Evolutionary conservation across 306 rosid genomes (phyloP), one percentile per base, ranked within the genome.

Genomic region (Cicer chorassanicum): DNA sequence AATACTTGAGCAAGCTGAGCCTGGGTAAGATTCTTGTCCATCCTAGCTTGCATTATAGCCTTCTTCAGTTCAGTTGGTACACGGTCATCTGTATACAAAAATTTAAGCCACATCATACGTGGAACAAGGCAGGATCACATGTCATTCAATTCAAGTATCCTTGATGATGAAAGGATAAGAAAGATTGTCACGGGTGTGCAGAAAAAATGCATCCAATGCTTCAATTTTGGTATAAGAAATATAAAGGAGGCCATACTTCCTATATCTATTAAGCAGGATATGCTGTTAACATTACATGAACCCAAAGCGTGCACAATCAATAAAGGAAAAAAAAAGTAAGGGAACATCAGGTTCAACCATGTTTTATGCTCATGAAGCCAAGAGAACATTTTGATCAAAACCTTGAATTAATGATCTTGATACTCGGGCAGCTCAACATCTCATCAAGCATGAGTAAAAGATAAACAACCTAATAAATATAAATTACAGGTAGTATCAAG

Each of bases 21-120:
- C 66, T 82, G 85, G 36, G 79, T 82, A 13, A 82, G 76, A 51
- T 82, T 77, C 74, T 82, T 77, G 29, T 82, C 79, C 72, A 49
- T 82, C 72, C 82, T 44, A 16, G 82, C 82, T 77, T 82, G 85
- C 85, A 77, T 82, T 55, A 82, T 72, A 15, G 82, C 82, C 59
- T 72, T 77, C 85, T 82, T 77, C 29, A 82, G 82, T 77, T 82
- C 82, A 40, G 75, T 77, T 34, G 82, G 85, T 4, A 82, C 85
- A 14, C 70, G 64, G 1, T 82, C 82, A 82, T 82, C 97, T 89
- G 76, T 60, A 55, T 45, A 73, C 39, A 57, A 6, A 6, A 73
- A 72, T 48, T 50, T 16, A 62, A 83, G 50, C 16, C 73, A 59
- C 40, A 1, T 6, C 1, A 36, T 6, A 59, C 18, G 18, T 6